A percentile compares a stretch with the other conserved stretches of the same genome.
These are phyloP conservation scores for Lonicera japonica DNA, from an alignment of 129 eudicot genomes.

Conservation along the genomic window DNA sequence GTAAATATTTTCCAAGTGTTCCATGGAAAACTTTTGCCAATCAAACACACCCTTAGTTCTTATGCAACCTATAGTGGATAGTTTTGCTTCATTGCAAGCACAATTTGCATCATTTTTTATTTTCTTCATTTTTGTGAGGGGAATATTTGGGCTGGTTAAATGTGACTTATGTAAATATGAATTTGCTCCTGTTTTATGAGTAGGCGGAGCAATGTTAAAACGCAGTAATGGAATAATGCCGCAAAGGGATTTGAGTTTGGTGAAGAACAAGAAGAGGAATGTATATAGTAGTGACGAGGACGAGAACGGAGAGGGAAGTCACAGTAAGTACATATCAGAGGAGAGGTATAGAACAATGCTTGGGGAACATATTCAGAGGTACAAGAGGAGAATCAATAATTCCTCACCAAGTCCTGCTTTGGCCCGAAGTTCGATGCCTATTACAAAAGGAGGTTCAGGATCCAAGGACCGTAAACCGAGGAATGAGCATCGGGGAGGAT, in stretches of 20 bases:
- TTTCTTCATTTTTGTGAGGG: conserved; percentile 15
- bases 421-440: conserved; percentile 33
- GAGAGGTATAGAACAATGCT: conserved; percentile 87
- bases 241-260: conserved; percentile 22
- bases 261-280: conserved; percentile 51
- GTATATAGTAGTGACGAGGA: conserved; percentile 75
- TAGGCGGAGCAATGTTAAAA: conserved; percentile 52
- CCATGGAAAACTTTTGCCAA: too few relatives aligned
- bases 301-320: conserved; percentile 35
- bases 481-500: conserved; percentile 49
- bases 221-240: conserved; percentile 51
- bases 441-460: conserved; percentile 30
- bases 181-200: conserved; percentile 11
- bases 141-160: neutral
- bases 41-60: too few relatives aligned
- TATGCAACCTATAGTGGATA: neutral
- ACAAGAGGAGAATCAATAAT: conserved; percentile 63
- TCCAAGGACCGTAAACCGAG: conserved; percentile 44
- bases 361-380: conserved; percentile 83
- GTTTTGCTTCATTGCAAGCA: too few relatives aligned
- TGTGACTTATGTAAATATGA: conserved; percentile 5
- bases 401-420: conserved; percentile 43
- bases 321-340: conserved; percentile 51
- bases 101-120: neutral
- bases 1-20: too few relatives aligned